phyloP scores from a whole-genome alignment of 306 rosid species.

The Sindora glabra region DNA sequence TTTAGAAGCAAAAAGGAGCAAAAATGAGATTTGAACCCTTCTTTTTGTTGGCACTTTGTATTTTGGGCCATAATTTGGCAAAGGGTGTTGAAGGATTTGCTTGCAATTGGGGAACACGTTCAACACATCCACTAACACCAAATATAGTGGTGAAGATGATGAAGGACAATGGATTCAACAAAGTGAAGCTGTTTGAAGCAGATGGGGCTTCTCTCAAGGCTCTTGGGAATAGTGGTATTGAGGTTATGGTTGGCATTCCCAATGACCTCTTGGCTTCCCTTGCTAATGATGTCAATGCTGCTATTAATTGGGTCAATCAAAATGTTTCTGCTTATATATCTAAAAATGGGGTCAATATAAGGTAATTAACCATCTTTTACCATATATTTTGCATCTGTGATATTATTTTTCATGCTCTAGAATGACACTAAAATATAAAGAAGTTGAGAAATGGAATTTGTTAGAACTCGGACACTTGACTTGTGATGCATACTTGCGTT shows the following conservation, averaged over 20 bases:
- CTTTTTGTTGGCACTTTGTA: conserved; percentile 34
- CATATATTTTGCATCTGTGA: too few relatives aligned
- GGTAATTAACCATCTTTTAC: too few relatives aligned
- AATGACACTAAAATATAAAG: too few relatives aligned
- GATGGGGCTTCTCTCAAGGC: conserved; percentile 50
- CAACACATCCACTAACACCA: conserved; percentile 38
- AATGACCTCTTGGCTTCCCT: conserved; percentile 42
- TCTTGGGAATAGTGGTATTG: conserved; percentile 41
- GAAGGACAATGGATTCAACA: conserved; percentile 53
- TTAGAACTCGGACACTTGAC: too few relatives aligned
- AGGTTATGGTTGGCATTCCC: conserved; percentile 62
- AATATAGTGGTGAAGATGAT: conserved; percentile 36
- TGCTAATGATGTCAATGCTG: conserved; percentile 26
- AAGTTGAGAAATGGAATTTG: too few relatives aligned
- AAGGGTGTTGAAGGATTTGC: conserved; percentile 34
- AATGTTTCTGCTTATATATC: conserved; percentile 43
- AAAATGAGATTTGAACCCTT: conserved; percentile 35
- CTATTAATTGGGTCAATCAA: conserved; percentile 49
- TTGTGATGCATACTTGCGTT: too few relatives aligned
- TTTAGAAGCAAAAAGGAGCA: conserved; percentile 1
- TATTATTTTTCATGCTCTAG: neutral
- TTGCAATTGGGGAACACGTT: conserved; percentile 53
- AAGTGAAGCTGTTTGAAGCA: conserved; percentile 60
- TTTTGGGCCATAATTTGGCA: neutral
- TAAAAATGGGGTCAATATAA: conserved; percentile 36